These are phyloP conservation scores for Marchantia paleacea DNA, from an alignment of 225 moss, liverwort and hornwort species.

Conservation along the genomic window DNA sequence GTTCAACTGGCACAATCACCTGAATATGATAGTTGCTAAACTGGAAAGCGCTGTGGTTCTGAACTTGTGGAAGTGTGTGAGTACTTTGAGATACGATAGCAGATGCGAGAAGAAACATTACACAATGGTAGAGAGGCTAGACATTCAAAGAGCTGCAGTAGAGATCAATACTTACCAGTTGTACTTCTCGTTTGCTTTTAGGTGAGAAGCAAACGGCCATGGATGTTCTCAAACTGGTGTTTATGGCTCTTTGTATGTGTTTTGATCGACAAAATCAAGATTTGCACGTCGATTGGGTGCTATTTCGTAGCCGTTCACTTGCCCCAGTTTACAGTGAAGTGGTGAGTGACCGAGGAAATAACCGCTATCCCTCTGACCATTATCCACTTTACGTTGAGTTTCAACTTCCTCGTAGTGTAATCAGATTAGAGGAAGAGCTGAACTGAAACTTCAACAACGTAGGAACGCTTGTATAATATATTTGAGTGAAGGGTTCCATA, in stretches of 20 bases:
- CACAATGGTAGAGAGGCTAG: not conserved
- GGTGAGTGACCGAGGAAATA: slow-evolving; percentile 38
- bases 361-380: slow-evolving; percentile 58
- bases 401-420: slow-evolving; percentile 45
- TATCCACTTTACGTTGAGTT: slow-evolving; percentile 50
- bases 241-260: slow-evolving; percentile 48
- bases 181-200: slow-evolving; percentile 6
- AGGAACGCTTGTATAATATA: not conserved
- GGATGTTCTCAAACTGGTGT: slow-evolving; percentile 44
- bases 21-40: too few species aligned
- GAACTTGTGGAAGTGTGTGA: not conserved
- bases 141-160: not conserved
- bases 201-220: slow-evolving; percentile 33
- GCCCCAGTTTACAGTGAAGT: slow-evolving; percentile 42
- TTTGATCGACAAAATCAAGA: slow-evolving; percentile 60
- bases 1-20: too few species aligned
- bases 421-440: slow-evolving; percentile 34
- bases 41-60: too few species aligned
- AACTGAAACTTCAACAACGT: slow-evolving; percentile 23
- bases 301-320: slow-evolving; percentile 48
- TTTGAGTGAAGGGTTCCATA: not conserved
- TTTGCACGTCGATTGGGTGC: slow-evolving; percentile 53
- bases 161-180: not conserved
- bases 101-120: not conserved
- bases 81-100: not conserved